phyloP scores from a whole-genome alignment of 768 basidiomycete species.

The Tubosaeta sp. region DNA sequence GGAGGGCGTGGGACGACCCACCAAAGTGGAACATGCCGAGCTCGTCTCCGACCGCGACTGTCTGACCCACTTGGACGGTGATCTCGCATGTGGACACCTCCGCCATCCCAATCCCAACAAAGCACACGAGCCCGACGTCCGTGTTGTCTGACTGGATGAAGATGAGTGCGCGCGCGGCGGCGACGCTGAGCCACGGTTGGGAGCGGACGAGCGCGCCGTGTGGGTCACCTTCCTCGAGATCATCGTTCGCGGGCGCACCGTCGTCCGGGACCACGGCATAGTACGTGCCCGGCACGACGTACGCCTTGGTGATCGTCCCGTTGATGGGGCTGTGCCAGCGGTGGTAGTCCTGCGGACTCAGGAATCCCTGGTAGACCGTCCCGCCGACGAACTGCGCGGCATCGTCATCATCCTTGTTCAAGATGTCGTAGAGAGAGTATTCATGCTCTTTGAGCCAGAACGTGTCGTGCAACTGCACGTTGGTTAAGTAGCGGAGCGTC shows the following conservation, averaged over 20 bases:
- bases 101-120: conserved; percentile 57
- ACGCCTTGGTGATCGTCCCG: conserved; percentile 33
- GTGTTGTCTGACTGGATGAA: conserved; percentile 51
- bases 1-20: conserved; percentile 45
- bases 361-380: conserved; percentile 53
- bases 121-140: conserved; percentile 47
- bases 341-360: conserved; percentile 49
- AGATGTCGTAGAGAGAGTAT: conserved; percentile 56
- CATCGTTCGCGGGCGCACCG: background rate
- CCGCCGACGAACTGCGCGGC: conserved; percentile 24
- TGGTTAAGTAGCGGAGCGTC: conserved; percentile 30
- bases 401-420: conserved; percentile 20
- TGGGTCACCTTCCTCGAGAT: conserved; percentile 5
- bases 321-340: conserved; percentile 58
- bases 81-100: conserved; percentile 59
- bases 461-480: conserved; percentile 38
- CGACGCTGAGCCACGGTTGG: conserved; percentile 39
- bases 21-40: conserved; percentile 63
- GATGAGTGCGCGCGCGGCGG: conserved; percentile 49
- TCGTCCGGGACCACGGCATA: conserved; percentile 13
- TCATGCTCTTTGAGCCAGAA: conserved; percentile 60
- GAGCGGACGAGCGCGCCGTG: conserved; percentile 24
- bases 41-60: conserved; percentile 47
- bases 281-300: conserved; percentile 22
- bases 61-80: conserved; percentile 41